Base-by-base conservation (phyloP, 306 rosid genomes). In the Vigna trinervia region DNA sequence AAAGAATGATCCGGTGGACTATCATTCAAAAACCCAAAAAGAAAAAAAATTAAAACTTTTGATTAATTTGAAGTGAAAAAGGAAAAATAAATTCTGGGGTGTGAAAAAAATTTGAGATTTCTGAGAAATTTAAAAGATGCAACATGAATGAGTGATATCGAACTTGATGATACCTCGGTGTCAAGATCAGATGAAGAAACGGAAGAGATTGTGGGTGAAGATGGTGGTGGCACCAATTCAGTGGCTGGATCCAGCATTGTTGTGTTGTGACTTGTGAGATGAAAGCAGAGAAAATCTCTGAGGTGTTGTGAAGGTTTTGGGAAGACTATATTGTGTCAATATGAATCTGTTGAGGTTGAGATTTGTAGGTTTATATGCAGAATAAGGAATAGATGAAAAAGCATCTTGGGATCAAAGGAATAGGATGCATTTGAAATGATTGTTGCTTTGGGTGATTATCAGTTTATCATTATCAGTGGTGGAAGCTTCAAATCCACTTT, bases 1-100 rank as follows among this genome's bases (percentile, higher is more conserved):
- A 80, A 95, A 95, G 81, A 95, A 95, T 5, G 99, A 95, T 45
- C 99, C 99, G 8, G 99, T 95, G 10, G 99, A 95, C 99, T 95
- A 71, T 12, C 8, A 60, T 30, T 54, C 70, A 66, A 71, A 66
- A 56, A 2, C 12, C 84, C 81, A 17, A 72, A 34, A 14, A 6
- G 5, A 0, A 47, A 12, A 12, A 76, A 22, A 46, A 17, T 39
- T 0, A 22, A 30, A 30, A 30, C 7, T 17, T 80, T 46, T n/a
- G 12, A 61, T 69, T 12, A 68, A 52, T 81, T 28, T 11, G 3
- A 48, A 12, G 12, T 20, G 23, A 7, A n/a, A 28, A 75, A 73
- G 6, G 6, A 12, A 72, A 71, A 39, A 20, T 15, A 71, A 71
- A 47, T 65, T 62, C 7, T 69, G 85, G 68, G 85, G 71, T 73